These are phyloP conservation scores for Cladosporium austrohemisphaericum DNA, from an alignment of 2,329 filamentous ascomycete genomes.

Conservation along the genomic window DNA sequence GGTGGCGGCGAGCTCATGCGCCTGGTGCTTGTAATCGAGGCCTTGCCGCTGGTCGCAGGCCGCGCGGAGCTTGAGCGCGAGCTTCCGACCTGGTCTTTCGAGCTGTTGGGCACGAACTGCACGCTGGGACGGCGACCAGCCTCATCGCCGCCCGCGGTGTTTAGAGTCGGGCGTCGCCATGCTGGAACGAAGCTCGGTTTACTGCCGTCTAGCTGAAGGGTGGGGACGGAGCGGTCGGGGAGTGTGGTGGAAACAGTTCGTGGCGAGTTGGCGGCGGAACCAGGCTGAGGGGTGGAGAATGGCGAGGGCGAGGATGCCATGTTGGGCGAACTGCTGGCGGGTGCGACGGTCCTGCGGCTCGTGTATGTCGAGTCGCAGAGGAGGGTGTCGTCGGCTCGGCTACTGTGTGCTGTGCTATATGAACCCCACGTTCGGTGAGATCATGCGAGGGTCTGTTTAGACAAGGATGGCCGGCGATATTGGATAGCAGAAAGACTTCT, in stretches of 20 bases:
- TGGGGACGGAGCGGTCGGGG: conserved; percentile 27
- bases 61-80: conserved; percentile 31
- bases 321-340: not conserved
- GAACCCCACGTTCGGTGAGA: too few species aligned
- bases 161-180: conserved; percentile 32
- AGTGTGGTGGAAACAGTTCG: conserved; percentile 19
- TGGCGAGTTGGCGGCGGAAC: conserved; percentile 15
- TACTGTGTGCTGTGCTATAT: too few species aligned
- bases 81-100: conserved; percentile 22
- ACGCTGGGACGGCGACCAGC: conserved; percentile 32
- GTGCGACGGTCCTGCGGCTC: not conserved
- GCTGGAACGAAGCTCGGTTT: conserved; percentile 27
- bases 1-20: conserved; percentile 32
- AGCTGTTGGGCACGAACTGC: conserved; percentile 33
- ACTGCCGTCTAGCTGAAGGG: conserved; percentile 21
- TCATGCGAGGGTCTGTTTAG: not conserved
- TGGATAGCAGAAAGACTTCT: not conserved
- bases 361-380: not conserved
- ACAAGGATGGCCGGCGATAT: not conserved
- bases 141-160: conserved; percentile 20
- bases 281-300: conserved; percentile 14
- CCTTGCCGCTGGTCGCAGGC: conserved; percentile 18
- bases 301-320: conserved; percentile 24
- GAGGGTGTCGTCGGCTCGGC: not conserved
- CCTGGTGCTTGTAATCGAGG: conserved; percentile 15